phyloP scores from a whole-genome alignment of 2,329 filamentous ascomycete genomes.

The Venturia pyrina region DNA sequence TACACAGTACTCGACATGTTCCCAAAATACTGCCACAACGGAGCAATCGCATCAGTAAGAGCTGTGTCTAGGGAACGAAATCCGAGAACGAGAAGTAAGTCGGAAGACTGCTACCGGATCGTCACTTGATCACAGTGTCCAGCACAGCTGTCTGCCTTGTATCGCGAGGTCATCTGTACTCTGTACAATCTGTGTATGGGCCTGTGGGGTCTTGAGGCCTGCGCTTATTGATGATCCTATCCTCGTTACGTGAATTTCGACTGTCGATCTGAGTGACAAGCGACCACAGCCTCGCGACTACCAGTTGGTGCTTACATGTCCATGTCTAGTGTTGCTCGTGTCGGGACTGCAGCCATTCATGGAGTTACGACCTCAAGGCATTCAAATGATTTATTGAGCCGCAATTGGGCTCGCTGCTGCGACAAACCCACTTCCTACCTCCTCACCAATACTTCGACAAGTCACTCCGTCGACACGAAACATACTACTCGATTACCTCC shows the following conservation, averaged over 20 bases:
- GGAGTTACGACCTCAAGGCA: background rate
- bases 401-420: too few species aligned
- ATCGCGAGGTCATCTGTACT: background rate
- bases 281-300: background rate
- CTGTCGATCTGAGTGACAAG: background rate
- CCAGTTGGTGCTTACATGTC: background rate
- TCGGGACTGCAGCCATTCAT: background rate
- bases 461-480: background rate
- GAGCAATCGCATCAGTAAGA: too few species aligned
- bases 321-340: background rate
- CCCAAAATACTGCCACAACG: too few species aligned
- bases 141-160: background rate
- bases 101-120: background rate
- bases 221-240: background rate
- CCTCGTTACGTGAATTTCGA: background rate
- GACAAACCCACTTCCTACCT: too few species aligned
- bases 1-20: too few species aligned
- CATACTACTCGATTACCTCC: background rate
- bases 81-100: too few species aligned
- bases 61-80: too few species aligned
- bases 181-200: background rate
- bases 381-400: too few species aligned
- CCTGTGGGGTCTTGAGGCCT: background rate
- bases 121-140: background rate
- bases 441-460: too few species aligned